Conservation (phyloP, 176 grass and related monocot genomes). For the Neostapfia colusana region DNA sequence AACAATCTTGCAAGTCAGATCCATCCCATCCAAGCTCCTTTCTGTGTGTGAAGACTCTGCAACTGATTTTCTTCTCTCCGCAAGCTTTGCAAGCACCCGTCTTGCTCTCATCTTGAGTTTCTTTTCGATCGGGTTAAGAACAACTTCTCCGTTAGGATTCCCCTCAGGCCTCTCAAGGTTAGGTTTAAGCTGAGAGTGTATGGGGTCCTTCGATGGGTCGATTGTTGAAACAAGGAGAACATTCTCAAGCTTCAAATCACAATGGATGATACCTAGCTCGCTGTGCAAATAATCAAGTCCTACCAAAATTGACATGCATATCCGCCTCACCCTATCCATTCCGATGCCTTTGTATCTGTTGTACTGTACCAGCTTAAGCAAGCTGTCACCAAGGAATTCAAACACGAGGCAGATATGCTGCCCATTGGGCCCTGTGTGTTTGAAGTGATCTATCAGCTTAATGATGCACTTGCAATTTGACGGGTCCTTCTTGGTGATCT, state of each 20-base stretch:
- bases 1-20: constrained; percentile 93
- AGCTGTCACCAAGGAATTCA: constrained; percentile 96
- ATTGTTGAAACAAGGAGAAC: constrained; percentile 87
- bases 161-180: constrained; percentile 85
- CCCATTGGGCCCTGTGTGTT: constrained; percentile 82
- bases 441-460: constrained; percentile 91
- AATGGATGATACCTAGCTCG: constrained; percentile 91
- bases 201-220: constrained; percentile 83
- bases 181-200: constrained; percentile 69
- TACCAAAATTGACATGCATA: constrained; percentile 88
- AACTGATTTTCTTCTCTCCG: constrained; percentile 72
- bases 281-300: constrained; percentile 92
- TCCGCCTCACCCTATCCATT: constrained; percentile 57
- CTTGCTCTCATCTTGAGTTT: constrained; percentile 86
- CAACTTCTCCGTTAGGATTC: constrained; percentile 59
- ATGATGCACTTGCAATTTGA: constrained; percentile 81
- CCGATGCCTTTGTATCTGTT: constrained; percentile 95
- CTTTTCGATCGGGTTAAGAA: constrained; percentile 72
- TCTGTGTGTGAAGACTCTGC: constrained; percentile 45
- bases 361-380: constrained; percentile 86
- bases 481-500: constrained; percentile 66
- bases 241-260: constrained; percentile 92
- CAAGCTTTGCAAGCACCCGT: constrained; percentile 82
- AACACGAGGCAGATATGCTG: constrained; percentile 94
- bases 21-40: constrained; percentile 86